Evolutionary conservation across 306 rosid species (phyloP).

Genomic region (Abrus precatorius): DNA sequence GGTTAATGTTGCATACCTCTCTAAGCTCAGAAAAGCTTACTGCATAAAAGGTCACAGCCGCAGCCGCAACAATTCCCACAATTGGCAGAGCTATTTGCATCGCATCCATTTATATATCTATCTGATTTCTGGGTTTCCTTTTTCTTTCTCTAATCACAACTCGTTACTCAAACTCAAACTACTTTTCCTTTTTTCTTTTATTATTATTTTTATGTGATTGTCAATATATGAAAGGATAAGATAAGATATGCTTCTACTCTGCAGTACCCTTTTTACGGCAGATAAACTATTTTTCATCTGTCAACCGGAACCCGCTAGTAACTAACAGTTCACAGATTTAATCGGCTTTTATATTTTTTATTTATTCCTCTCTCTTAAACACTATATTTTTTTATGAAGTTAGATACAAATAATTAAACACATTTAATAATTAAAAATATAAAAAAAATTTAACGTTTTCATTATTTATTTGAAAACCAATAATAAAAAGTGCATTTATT

Average conservation of each 20-base stretch:
- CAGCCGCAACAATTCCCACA: constrained; percentile 75
- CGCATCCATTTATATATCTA: constrained; percentile 53
- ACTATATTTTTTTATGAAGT: too few relatives aligned
- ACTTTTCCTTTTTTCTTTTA: not conserved
- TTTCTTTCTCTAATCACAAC: not conserved
- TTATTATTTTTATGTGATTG: not conserved
- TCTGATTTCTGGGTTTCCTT: constrained; percentile 9
- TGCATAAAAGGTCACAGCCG: constrained; percentile 78
- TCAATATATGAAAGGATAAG: constrained; percentile 14
- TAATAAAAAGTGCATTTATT: too few relatives aligned
- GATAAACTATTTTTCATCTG: not conserved
- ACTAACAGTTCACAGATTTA: not conserved
- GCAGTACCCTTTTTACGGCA: constrained; percentile 1
- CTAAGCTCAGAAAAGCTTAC: constrained; percentile 76
- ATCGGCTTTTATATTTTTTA: not conserved
- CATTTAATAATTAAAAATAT: too few relatives aligned
- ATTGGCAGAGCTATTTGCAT: constrained; percentile 70
- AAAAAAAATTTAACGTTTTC: too few relatives aligned
- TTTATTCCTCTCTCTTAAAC: too few relatives aligned
- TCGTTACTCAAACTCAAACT: too few relatives aligned
- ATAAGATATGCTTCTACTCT: constrained; percentile 41
- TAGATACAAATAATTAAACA: too few relatives aligned
- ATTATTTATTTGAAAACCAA: too few relatives aligned
- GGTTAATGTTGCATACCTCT: constrained; percentile 56
- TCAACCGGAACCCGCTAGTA: constrained; percentile 38